Base-by-base conservation (phyloP, 1,284 basidiomycete genomes). In the Papiliotrema laurentii region DNA sequence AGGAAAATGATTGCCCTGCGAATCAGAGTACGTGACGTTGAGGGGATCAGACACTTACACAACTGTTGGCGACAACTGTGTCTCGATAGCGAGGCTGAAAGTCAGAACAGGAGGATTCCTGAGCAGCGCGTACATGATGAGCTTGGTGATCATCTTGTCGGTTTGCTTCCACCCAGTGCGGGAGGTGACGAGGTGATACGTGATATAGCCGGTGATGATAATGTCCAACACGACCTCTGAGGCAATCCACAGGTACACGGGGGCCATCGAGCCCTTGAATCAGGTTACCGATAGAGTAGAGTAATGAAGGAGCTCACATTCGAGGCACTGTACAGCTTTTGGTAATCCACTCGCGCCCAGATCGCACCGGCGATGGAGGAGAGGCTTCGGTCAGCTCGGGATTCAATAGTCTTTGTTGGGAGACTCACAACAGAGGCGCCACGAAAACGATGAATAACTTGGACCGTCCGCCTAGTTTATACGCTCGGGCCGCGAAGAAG, bases 81-180 rank as follows among this genome's bases (percentile, higher is more conserved):
- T 51, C 37, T 51, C 49, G 4, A 37, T 36, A 31, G 26, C 33
- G 6, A 51, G 18, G 33, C 49, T 50, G 25, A 24, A 22, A 4
- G 49, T 45, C 22, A 45, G 43, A 16, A 5, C 5, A 19, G 9
- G 9, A 14, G n/a, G n/a, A n/a, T n/a, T n/a, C n/a, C n/a, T 28
- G 18, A n/a, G 16, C n/a, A 14, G 9, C 16, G 43, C 49, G 19
- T 25, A 51, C 49, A 47, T 38, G 11, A 51, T 27, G 7, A 46
- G 34, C 16, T 34, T 33, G 13, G 37, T 31, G 27, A 51, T 47
- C 9, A 34, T 34, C 19, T 28, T 37, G 25, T 51, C 49, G 18
- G 49, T 51, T 34, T 35, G 24, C 22, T 42, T 47, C 49, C 49
- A 51, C 30, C 49, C 49, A 16, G 49, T 51, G 7, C 49, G 27